Base-by-base conservation (phyloP, 192 early-diverging fungal species). In the Rhizophagus clarus region DNA sequence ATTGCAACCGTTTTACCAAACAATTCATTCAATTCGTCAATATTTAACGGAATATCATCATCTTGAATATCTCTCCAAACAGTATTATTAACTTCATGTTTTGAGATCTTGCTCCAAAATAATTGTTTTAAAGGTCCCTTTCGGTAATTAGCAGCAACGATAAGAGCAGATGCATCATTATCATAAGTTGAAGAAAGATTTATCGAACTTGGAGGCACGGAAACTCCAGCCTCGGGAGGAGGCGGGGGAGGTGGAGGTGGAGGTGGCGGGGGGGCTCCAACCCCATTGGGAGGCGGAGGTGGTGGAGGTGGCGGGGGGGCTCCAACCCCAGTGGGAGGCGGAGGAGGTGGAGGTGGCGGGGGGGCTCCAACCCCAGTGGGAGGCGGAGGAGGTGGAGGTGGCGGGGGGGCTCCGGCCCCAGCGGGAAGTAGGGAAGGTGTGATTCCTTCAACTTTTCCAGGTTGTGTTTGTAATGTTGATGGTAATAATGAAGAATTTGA, bases 61-160 rank as follows among this genome's bases (percentile, higher is more conserved):
- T 80, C 78, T 40, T 82, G 81, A 40, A 90, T 87, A 12, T 90
- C 88, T 64, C 85, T 81, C 89, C 89, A 90, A 1, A 90, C 84
- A n/a, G 89, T 90, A 28, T 87, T 79, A 4, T 80, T 76, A 76
- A 87, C 84, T 26, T 83, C 74, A 29, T 86, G 84, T 7, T 79
- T 61, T 3, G 89, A 81, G 14, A 90, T 68, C 31, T 90, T 90
- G 72, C 84, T 86, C 89, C 89, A 90, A 81, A 90, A 90, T 12
- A 90, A 81, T 82, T 88, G 89, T 81, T 89, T 63, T 66, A 37
- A 49, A 42, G 47, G 49, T 82, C 40, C 72, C 80, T 82, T 31
- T 79, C 40, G 24, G 51, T 80, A 12, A 81, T 29, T 81, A 66
- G 34, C 81, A 76, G 5, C 77, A 51, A 77, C 78, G 78, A 42